A percentile compares a stretch with the other conserved stretches of the same genome.
These are phyloP conservation scores for Lentinula sp. DNA, from an alignment of 768 basidiomycete genomes.

Conservation along the genomic window DNA sequence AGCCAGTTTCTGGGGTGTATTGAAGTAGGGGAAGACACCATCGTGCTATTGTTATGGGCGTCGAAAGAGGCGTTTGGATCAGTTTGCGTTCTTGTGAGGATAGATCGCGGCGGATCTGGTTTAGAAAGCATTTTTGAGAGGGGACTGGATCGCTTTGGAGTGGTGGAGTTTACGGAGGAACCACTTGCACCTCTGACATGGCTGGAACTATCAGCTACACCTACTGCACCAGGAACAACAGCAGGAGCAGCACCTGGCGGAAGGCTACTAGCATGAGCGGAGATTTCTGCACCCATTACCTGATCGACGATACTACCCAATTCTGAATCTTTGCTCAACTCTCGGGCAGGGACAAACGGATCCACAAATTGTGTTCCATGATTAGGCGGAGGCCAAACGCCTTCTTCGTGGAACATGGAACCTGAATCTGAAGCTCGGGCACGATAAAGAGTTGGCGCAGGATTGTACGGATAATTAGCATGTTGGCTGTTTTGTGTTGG, in stretches of 20 bases:
- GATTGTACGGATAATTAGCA: conserved; percentile 5
- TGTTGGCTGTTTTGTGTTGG: neutral
- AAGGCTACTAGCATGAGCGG: neutral
- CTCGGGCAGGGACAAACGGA: conserved; percentile 21
- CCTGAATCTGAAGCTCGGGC: conserved; percentile 36
- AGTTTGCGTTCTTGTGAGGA: neutral
- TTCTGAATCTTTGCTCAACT: conserved; percentile 22
- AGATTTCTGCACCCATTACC: conserved; percentile 37
- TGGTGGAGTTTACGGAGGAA: neutral
- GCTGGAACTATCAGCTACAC: neutral
- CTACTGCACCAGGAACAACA: neutral
- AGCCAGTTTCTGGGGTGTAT: conserved; percentile 4
- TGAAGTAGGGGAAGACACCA: neutral
- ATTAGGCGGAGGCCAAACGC: conserved; percentile 35
- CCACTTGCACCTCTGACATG: neutral
- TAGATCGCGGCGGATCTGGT: neutral
- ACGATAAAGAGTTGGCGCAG: conserved; percentile 31
- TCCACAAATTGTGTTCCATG: conserved; percentile 28
- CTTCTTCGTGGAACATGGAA: conserved; percentile 42
- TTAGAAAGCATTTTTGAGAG: neutral
- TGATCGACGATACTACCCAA: conserved; percentile 38
- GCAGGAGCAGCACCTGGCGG: conserved; percentile 1
- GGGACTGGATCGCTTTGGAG: neutral
- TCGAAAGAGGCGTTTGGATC: neutral
- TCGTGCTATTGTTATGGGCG: neutral